Conservation (phyloP, 2,329 filamentous ascomycete species). For the Alternaria postmessia region DNA sequence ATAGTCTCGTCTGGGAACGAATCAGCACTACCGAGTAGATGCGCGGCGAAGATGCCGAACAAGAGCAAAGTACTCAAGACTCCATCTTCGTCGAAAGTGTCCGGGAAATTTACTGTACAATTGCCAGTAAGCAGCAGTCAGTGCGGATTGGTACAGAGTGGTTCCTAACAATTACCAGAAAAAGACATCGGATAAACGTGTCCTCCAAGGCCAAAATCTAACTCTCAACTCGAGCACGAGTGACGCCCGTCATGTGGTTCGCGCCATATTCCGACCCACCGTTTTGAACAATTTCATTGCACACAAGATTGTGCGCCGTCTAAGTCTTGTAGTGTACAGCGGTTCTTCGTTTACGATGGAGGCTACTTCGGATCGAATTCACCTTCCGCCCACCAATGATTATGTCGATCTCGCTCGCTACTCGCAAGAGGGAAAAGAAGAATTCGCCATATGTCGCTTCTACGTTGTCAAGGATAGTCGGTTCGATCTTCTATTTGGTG, state of each 20-base stretch:
- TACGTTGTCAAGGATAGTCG: constrained; percentile 6
- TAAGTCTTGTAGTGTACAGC: neutral
- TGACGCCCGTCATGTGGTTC: neutral
- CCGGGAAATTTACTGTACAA: neutral
- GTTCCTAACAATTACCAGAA: neutral
- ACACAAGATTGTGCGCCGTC: neutral
- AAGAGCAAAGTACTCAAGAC: neutral
- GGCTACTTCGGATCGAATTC: neutral
- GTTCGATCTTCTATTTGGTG: constrained; percentile 13
- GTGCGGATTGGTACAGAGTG: neutral
- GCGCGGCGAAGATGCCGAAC: neutral
- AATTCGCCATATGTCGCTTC: constrained; percentile 4
- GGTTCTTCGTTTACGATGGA: neutral
- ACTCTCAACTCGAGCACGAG: neutral
- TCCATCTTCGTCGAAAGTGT: neutral
- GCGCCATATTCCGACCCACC: neutral
- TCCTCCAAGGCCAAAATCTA: neutral
- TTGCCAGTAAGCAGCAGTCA: neutral
- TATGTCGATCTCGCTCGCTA: constrained; percentile 8
- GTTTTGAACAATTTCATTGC: neutral
- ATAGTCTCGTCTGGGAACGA: neutral
- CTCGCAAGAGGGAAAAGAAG: neutral
- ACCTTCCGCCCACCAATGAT: neutral
- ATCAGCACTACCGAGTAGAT: neutral
- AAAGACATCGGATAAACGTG: neutral